Base-by-base conservation (phyloP, 140 eudicot genomes). In the Erigeron philadelphicus region DNA sequence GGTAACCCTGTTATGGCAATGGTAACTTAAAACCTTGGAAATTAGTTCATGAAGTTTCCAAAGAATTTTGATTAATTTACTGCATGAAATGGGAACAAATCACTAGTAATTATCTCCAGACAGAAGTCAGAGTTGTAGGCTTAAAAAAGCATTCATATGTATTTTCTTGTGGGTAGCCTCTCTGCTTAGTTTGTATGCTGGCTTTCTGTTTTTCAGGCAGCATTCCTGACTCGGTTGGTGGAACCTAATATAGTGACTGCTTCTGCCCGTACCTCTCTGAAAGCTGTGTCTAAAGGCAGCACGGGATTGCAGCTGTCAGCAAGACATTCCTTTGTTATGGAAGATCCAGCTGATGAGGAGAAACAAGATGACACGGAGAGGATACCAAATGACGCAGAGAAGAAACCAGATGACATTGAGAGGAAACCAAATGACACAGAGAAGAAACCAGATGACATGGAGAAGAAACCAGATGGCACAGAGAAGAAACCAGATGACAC, bases 1-100 rank as follows among this genome's bases (percentile, higher is more conserved):
- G 95, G 97, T 48, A 94, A 89, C 70, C 95, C 99, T 72, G 99
- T 89, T 65, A 89, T 94, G 99, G 78, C 99, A 64, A 66, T 94
- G 95, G 99, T 94, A 81, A 75, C 87, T 73, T 44, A 23, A 58
- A 9, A 31, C 41, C 45, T 11, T 72, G 15, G 18, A 48, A 42
- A 9, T 65, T 5, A 60, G 31, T 38, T 42, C 8, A 11, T 19
- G 66, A 60, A 69, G 16, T 52, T 61, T 41, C 31, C 16, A 42
- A 62, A 50, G 18, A 52, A n/a, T 15, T 70, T 54, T 10, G 52
- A 52, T 23, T 58, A 18, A 60, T 67, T 60, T 66, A 67, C 15
- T 5, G 42, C 35, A 54, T 45, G 50, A 59, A 19, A 40, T 31
- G 38, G 38, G 38, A 31, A 31, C 38, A 31, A 31, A 31, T 31